Base-by-base conservation (phyloP, 495 filamentous ascomycete species). In the Xylaria castorea region DNA sequence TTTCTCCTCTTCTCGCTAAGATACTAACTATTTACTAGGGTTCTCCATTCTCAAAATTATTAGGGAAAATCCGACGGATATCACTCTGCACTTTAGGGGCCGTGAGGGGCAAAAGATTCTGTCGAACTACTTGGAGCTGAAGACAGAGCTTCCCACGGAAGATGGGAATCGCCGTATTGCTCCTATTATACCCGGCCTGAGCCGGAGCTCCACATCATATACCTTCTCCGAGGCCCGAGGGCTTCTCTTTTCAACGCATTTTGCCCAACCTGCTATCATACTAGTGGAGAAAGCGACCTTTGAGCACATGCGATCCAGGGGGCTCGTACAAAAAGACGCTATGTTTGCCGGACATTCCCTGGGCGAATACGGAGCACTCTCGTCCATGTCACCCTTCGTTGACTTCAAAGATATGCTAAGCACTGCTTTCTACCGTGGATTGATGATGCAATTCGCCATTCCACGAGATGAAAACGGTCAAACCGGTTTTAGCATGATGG, bases 381-480 rank as follows among this genome's bases (percentile, higher is more conserved):
- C 94, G 67, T 92, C 94, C 30, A 87, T 97, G 63, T 93, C 93
- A 18, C 93, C 95, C 75, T 93, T 97, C 78, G 97, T 97, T 92
- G 94, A 94, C 6, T 95, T 97, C 76, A 93, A 95, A 85, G 92
- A 89, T 81, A 87, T 97, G 80, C 92, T 97, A 0, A 93, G 93
- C 0, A 93, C 97, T 20, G 94, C 96, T 60, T 97, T 97, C 85
- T 97, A 97, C 83, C 91, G 94, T 78, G 94, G 94, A 77, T 85
- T 97, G 72, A 96, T 93, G 60, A 97, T 97, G 94, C 94, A 97
- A 81, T 93, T 97, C 63, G 94, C 94, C 44, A 94, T 97, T 74
- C 93, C 96, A 77, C 92, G 94, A 79, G 94, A 97, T 80, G 92
- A 88, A 70, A 82, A 87, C 70, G 94, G 94, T 55, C 90, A 93